Evolutionary conservation across 768 basidiomycete species (phyloP).

Genomic region (Trametopsis cervina): DNA sequence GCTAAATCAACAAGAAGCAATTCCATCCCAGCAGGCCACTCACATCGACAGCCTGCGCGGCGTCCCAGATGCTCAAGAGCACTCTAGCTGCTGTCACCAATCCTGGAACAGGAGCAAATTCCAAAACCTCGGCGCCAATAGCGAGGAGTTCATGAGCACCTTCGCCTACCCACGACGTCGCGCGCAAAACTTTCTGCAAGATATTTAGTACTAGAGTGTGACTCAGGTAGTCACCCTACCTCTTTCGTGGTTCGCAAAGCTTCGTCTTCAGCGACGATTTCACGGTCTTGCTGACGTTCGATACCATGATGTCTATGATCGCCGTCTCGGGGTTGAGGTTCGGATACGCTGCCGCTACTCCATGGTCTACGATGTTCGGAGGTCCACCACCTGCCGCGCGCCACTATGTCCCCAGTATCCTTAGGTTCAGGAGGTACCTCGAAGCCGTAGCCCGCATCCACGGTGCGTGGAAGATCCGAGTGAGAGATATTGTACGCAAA

Average conservation of each 20-base stretch:
- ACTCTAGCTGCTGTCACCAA: constrained; percentile 44
- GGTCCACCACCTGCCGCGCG: neutral
- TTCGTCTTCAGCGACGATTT: neutral
- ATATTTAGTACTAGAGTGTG: neutral
- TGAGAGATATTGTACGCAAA: neutral
- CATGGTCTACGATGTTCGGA: neutral
- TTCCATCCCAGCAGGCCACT: constrained; percentile 18
- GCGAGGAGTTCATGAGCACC: constrained; percentile 38
- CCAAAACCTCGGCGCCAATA: constrained; percentile 34
- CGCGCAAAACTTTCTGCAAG: neutral
- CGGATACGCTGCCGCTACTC: neutral
- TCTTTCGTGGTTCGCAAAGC: neutral
- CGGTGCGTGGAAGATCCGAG: neutral
- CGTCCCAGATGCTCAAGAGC: constrained; percentile 59
- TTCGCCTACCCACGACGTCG: neutral
- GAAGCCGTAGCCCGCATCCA: neutral
- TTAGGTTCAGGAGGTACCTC: neutral
- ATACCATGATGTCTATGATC: neutral
- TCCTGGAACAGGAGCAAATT: constrained; percentile 51
- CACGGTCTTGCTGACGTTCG: neutral
- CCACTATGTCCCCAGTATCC: neutral
- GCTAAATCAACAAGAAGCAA: neutral
- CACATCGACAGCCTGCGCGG: constrained; percentile 55
- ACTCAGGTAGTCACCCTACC: neutral
- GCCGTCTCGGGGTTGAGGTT: too few species aligned